phyloP scores from a whole-genome alignment of 2,329 filamentous ascomycete genomes.

The Phialocephala sp. region DNA sequence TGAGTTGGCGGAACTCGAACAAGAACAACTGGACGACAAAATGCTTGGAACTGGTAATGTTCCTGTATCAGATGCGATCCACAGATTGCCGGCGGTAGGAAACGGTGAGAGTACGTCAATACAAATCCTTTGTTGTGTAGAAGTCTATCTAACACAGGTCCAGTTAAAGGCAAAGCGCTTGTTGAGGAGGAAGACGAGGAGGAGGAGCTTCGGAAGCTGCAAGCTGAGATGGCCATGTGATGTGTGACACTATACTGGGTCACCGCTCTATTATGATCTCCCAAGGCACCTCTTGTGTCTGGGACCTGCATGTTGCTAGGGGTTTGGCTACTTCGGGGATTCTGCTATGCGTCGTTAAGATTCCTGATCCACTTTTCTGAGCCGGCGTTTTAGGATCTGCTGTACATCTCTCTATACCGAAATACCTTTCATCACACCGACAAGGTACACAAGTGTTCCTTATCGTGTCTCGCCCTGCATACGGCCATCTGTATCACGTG shows the following conservation, averaged over 20 bases:
- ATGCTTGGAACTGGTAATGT: slow-evolving; percentile 90
- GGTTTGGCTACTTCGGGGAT: slow-evolving; percentile 32
- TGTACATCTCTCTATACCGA: slow-evolving; percentile 34
- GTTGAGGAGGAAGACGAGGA: slow-evolving; percentile 92
- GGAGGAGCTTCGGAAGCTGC: slow-evolving; percentile 88
- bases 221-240: slow-evolving; percentile 97
- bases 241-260: slow-evolving; percentile 24
- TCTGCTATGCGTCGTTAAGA: slow-evolving; percentile 29
- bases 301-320: slow-evolving; percentile 39
- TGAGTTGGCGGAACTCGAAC: slow-evolving; percentile 85
- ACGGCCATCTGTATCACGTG: slow-evolving; percentile 25
- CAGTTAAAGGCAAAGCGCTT: slow-evolving; percentile 58
- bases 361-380: slow-evolving; percentile 35
- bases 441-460: slow-evolving; percentile 3
- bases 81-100: slow-evolving; percentile 75
- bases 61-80: slow-evolving; percentile 79
- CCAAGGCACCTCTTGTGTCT: slow-evolving; percentile 30
- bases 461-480: slow-evolving; percentile 2
- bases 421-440: slow-evolving; percentile 14
- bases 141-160: slow-evolving; percentile 27
- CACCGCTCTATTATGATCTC: slow-evolving; percentile 30
- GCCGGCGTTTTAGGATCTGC: slow-evolving; percentile 40
- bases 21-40: slow-evolving; percentile 90
- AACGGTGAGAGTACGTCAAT: slow-evolving; percentile 74
- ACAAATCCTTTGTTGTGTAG: slow-evolving; percentile 13